phyloP scores from a whole-genome alignment of 73 alveolate species.

The Paramecium primaurelia region DNA sequence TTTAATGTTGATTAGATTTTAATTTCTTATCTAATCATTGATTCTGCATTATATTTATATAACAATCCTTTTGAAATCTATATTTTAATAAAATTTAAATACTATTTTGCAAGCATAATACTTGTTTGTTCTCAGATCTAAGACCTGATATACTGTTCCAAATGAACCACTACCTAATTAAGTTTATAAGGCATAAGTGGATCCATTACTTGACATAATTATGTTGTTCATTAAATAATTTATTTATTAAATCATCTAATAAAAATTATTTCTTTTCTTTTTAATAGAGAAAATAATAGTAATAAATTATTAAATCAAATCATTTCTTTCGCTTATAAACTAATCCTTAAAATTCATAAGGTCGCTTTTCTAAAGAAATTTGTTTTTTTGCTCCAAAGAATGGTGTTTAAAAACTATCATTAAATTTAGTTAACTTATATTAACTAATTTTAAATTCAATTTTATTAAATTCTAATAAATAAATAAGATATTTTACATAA shows the following conservation, averaged over 20 bases:
- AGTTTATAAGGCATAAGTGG: background rate
- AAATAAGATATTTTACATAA: background rate
- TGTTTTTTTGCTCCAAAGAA: background rate
- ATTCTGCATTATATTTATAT: background rate
- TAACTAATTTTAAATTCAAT: background rate
- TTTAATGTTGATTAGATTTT: background rate
- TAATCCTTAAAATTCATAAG: background rate
- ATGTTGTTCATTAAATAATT: background rate
- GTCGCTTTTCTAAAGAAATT: background rate
- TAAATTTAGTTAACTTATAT: background rate
- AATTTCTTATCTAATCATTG: constrained; percentile 11
- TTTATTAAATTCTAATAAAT: background rate
- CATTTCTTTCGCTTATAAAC: background rate
- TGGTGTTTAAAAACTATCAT: background rate
- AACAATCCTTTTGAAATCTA: constrained; percentile 36
- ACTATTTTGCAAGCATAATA: background rate
- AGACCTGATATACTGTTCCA: background rate
- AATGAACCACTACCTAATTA: constrained; percentile 25
- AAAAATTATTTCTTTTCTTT: background rate
- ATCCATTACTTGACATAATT: background rate
- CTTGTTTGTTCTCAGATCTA: background rate
- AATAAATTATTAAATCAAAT: background rate
- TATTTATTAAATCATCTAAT: background rate
- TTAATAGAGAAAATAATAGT: background rate
- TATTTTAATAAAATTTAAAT: background rate